Evolutionary conservation across 2,329 filamentous ascomycete species (phyloP), one percentile per base, ranked within the genome.

Genomic region (Parastagonospora nodorum): DNA sequence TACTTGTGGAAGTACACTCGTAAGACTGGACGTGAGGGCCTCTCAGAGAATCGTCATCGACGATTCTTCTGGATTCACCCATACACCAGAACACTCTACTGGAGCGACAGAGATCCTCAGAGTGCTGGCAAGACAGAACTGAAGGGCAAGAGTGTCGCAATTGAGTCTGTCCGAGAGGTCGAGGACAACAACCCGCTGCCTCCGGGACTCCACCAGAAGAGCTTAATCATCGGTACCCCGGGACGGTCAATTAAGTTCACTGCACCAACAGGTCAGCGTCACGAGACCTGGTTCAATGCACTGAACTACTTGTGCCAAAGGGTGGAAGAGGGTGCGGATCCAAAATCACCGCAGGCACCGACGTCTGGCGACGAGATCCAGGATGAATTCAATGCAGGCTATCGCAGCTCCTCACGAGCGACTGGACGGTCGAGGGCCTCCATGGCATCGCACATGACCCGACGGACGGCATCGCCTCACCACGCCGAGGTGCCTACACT

Each of bases 31-130:
- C 88, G 93, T 19, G 89, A 87, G 47, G 89, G 92, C 57, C 86
- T 96, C 75, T 97, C 92, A 0, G 88, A 87, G 63, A 96, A 92
- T 48, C 85, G 94, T 45, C 94, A 99, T 74, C 86, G 90, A 55
- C 87, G 94, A 29, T 99, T 97, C 80, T 99, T 99, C 82, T 99
- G 94, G 94, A 90, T 99, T 16, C 94, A 99, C 71, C 94, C 94
- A 0, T 99, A 97, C 75, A 99, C 93, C 2, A 85, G 92, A 42
- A 97, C 93, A 5, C 75, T 99, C 63, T 97, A 97, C 80, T 99
- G 94, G 94, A 96, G 92, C 70, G 89, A 96, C 60, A 83, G 87
- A 46, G 92, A 97, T 71, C 94, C 94, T 6, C 87, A 89, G 28
- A 83, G 81, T 40, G 89, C 88, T 40, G 89, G 89, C n/a, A 86